Evolutionary conservation across 1,284 basidiomycete genomes (phyloP), one percentile per base, ranked within the genome.

Genomic region (Entoloma clypeatum): DNA sequence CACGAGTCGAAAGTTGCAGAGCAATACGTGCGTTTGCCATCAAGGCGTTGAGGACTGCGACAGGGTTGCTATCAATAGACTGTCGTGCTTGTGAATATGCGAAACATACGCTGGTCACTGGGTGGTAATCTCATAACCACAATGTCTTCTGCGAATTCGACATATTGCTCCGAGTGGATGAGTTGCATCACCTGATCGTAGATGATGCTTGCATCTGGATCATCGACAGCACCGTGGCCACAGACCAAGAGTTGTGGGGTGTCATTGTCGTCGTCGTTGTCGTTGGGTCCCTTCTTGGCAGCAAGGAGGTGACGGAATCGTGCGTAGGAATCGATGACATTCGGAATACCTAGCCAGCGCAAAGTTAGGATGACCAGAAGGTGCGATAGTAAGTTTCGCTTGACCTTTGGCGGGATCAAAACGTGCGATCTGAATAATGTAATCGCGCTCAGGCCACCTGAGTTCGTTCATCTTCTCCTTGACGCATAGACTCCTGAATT

Each of bases 191-290:
- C 68, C 57, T 87, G 71, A 54, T 91, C 88, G 59, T 90, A 91
- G 60, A 92, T 90, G 65, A 88, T 84, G 62, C 79, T 86, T 25
- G 82, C 84, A 66, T 89, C 84, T 14, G 86, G 86, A 60, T 90
- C 90, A 53, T 91, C 86, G 40, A 92, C 88, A 18, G 86, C 86
- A 43, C 89, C 90, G 56, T 93, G 90, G 22, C 90, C 90, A 59
- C 88, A 90, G 49, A 92, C 67, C 56, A 93, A 71, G 49, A 93
- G 63, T 61, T 91, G 87, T 39, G 89, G 88, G n/a, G 71, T 68
- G 34, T 86, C 75, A 7, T 79, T 71, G 16, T 71, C 65, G 14
- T 59, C 50, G 30, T 33, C n/a, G 73, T 51, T 22, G 74, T 72
- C 33, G 70, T 66, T 8, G 68, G 53, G 6, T 57, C 61, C 29